Base-by-base conservation (phyloP, 2,329 filamentous ascomycete genomes). In the Arthrobotrys pseudoclavata region DNA sequence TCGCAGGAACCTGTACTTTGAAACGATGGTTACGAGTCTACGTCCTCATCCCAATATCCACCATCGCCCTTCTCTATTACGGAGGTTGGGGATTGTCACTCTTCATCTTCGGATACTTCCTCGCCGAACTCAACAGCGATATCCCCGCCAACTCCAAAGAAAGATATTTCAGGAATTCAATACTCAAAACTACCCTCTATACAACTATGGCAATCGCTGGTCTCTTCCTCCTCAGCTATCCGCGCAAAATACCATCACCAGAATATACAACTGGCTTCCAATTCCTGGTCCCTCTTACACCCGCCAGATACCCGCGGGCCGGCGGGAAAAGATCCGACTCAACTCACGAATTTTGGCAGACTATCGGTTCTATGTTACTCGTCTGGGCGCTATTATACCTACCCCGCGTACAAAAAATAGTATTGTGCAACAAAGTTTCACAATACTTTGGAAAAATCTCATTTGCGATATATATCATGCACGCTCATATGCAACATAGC, bases 191-290 rank as follows among this genome's bases (percentile, higher is more conserved):
- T 7, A 40, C 82, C 0, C 82, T 85, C 48, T 87, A 86, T 84
- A 81, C 81, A 6, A 20, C 83, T 4, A 60, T 87, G 53, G 86
- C 87, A 79, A 81, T 89, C 26, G 45, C 85, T 1, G 86, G 85
- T 7, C 84, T 90, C 13, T 90, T 88, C 80, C 83, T 90, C 5
- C 86, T 84, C 83, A 87, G 82, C 9, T 85, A 84, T 76, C 86
- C 86, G 2, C 85, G 86, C 71, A 82, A 83, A 42, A 37, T 29
- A 6, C 47, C 12, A 13, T 83, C 83, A 45, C 81, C 83, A 18
- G 82, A 84, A 18, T 81, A 81, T 12, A 67, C 62, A 10, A 67
- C 61, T 2, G 69, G 69, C 9, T 74, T 52, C 62, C 15, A 53
- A 50, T 74, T 61, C 26, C 62, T 74, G 26, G 1, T 42, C 37